Evolutionary conservation across 371 early-diverging fungal genomes (phyloP), one percentile per base, ranked within the genome.

Genomic region (Rhizopus delemar): DNA sequence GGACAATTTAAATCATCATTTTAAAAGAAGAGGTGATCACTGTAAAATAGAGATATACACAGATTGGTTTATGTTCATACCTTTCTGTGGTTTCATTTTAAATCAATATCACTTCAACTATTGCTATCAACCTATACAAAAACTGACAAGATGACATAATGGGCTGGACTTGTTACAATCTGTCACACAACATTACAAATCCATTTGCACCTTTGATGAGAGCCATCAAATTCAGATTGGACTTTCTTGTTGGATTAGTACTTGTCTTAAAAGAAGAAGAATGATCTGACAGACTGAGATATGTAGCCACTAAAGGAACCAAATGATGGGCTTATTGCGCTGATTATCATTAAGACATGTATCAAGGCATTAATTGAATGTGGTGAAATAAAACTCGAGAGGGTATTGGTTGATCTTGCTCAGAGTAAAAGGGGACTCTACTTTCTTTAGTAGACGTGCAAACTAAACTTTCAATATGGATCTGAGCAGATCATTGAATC

Each of bases 361-460:
- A 90, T 94, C 0, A 87, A 87, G 59, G 87, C 87, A 4, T 60
- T 94, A 15, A 86, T 90, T 54, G 91, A 92, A 60, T 80, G 94
- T 49, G 87, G 83, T 34, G 83, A 84, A 62, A 82, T 83, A 49
- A 67, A 81, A 51, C 68, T 69, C 22, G 57, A 53, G 31, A 73
- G 69, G 29, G 71, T n/a, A n/a, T n/a, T n/a, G n/a, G n/a, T n/a
- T n/a, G 71, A 8, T 60, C 62, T 0, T 63, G 75, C 38, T 75
- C 77, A 22, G 75, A 71, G 8, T 52, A 76, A n/a, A 70, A 74
- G 41, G 93, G 91, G 59, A 92, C 92, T 2, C 73, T 78, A 0
- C 66, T 93, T 8, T 97, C 96, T 70, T 74, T 97, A 15, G 93
- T 93, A 8, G 98, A 97, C 75, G 93, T 97, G 52, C 91, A 93